Percentiles rank a stretch among this genome's conserved stretches.
phyloP scores from a whole-genome alignment of 768 basidiomycete species.

The Russula olivacea region DNA sequence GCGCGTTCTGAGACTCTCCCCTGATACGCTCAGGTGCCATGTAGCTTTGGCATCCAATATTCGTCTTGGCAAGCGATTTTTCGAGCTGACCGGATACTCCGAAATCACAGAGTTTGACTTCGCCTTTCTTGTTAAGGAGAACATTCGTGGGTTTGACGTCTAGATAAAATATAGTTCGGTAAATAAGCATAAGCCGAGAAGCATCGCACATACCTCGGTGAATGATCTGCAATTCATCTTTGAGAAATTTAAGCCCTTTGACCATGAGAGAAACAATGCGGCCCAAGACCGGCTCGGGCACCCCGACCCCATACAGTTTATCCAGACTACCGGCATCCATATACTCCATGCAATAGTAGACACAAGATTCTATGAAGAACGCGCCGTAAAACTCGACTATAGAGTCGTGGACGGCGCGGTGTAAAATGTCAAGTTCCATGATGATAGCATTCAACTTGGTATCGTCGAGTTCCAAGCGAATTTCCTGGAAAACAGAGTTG shows the following conservation, averaged over 20 bases:
- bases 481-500: slow-evolving; percentile 60
- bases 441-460: slow-evolving; percentile 93
- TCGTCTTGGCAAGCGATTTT: slow-evolving; percentile 93
- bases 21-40: slow-evolving; percentile 99
- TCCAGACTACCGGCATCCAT: slow-evolving; percentile 99
- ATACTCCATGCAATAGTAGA: slow-evolving; percentile 99
- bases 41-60: slow-evolving; percentile 97
- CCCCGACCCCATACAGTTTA: slow-evolving; percentile 50
- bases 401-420: slow-evolving; percentile 83
- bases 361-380: slow-evolving; percentile 99
- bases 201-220: slow-evolving; percentile 49
- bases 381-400: slow-evolving; percentile 99
- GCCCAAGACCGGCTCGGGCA: slow-evolving; percentile 74
- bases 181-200: neutral
- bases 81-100: slow-evolving; percentile 98
- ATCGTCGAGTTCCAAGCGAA: slow-evolving; percentile 90
- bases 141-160: slow-evolving; percentile 95
- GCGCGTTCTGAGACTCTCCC: slow-evolving; percentile 82
- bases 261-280: slow-evolving; percentile 80
- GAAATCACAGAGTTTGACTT: slow-evolving; percentile 95
- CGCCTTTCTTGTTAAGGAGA: slow-evolving; percentile 79
- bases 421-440: slow-evolving; percentile 97
- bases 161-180: slow-evolving; percentile 28
- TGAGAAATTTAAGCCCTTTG: slow-evolving; percentile 87
- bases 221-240: slow-evolving; percentile 88